These are phyloP conservation scores for Colletotrichum tamarilloi DNA, from an alignment of 2,329 filamentous ascomycete genomes.

Conservation along the genomic window DNA sequence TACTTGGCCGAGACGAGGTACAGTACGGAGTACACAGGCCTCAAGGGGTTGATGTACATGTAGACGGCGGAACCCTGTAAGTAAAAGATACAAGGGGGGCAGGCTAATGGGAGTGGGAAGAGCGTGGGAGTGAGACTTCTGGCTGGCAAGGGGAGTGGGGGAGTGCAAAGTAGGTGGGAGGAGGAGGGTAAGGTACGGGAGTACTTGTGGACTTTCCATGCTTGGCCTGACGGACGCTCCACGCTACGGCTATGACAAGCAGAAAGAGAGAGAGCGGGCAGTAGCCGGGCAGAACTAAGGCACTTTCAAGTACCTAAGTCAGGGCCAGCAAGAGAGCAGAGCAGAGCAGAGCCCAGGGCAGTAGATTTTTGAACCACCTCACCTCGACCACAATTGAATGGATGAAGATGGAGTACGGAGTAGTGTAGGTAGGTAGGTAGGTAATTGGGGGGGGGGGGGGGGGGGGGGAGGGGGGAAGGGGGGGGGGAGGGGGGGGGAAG, in stretches of 20 bases:
- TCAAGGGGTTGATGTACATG: conserved; percentile 30
- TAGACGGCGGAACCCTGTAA: conserved; percentile 30
- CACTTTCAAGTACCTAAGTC: neutral
- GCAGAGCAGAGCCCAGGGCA: neutral
- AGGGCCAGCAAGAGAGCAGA: neutral
- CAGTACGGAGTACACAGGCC: conserved; percentile 29
- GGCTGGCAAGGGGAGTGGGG: neutral
- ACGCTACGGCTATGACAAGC: neutral
- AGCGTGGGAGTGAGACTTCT: neutral
- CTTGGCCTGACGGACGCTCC: neutral
- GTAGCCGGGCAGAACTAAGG: conserved; percentile 4
- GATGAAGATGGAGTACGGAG: too few species aligned
- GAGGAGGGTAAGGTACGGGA: neutral
- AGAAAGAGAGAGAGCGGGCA: neutral
- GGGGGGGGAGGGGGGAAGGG: too few species aligned
- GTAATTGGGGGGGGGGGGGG: neutral
- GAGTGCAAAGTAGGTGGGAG: conserved; percentile 14
- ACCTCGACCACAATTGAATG: neutral
- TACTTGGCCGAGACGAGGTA: conserved; percentile 18
- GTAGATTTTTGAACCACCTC: neutral
- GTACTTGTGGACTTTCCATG: neutral
- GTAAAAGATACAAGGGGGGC: conserved; percentile 29
- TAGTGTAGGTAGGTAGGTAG: neutral
- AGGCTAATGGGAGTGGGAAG: neutral
- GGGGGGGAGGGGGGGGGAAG: too few species aligned